A percentile compares a stretch with the other conserved stretches of the same genome.
Conservation (phyloP, 345 rosid species). For the Eucalyptus regnans region DNA sequence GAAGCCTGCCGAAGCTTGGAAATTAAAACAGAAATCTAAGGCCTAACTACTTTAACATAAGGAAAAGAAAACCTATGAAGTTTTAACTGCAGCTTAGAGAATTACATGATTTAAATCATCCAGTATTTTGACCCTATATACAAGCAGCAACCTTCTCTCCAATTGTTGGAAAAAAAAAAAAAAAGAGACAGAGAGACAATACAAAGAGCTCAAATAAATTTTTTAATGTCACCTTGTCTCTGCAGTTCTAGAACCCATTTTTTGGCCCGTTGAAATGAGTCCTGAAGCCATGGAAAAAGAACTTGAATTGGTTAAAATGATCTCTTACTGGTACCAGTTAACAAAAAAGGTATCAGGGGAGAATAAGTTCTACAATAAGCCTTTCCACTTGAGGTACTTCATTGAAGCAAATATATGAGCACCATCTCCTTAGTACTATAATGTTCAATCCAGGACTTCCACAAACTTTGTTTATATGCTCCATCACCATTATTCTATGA, state of each 20-base stretch:
- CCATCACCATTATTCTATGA: not conserved
- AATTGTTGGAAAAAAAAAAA: not conserved
- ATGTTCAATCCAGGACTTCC: not conserved
- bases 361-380: not conserved
- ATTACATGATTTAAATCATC: not conserved
- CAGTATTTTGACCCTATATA: not conserved
- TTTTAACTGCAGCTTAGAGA: not conserved
- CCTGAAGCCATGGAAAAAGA: slow-evolving; percentile 14
- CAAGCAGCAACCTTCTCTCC: not conserved
- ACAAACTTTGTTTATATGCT: not conserved
- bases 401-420: not conserved
- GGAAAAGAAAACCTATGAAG: not conserved
- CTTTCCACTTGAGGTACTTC: not conserved
- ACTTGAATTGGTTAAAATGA: not conserved
- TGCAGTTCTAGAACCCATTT: slow-evolving; percentile 64
- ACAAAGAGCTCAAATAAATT: not conserved
- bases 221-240: slow-evolving; percentile 37
- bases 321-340: not conserved
- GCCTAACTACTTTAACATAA: not conserved
- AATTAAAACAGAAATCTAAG: not conserved
- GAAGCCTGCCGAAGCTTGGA: not conserved
- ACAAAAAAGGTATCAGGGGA: not conserved
- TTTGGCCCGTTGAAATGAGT: slow-evolving; percentile 52
- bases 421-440: not conserved
- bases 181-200: too few species aligned